These are phyloP conservation scores for Dothideomycetes sp. DNA, from an alignment of 2,329 filamentous ascomycete genomes.

Conservation along the genomic window DNA sequence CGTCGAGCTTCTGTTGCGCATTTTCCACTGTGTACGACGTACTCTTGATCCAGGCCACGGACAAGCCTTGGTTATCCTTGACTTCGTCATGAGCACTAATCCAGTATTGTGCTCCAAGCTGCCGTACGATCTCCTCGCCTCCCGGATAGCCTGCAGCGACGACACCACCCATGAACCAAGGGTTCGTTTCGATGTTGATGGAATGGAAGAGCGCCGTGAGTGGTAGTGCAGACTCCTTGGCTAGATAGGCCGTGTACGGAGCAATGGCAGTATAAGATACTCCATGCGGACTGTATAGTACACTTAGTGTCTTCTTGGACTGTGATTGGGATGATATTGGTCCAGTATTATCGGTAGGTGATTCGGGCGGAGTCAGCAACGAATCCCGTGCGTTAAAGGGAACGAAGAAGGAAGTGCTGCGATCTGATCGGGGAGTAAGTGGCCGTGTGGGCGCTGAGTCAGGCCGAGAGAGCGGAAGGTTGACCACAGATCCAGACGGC, in stretches of 20 bases:
- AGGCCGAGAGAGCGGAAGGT: constrained; percentile 16
- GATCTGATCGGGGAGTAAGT: neutral
- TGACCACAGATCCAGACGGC: constrained; percentile 22
- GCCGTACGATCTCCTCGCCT: constrained; percentile 45
- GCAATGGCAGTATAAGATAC: constrained; percentile 43
- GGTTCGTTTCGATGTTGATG: constrained; percentile 48
- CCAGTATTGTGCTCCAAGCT: constrained; percentile 46
- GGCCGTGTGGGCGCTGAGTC: constrained; percentile 4
- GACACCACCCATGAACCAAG: constrained; percentile 52
- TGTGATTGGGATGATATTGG: neutral
- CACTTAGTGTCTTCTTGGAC: constrained; percentile 39
- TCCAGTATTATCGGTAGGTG: constrained; percentile 10
- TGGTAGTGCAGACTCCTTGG: constrained; percentile 43
- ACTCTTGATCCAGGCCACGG: constrained; percentile 40
- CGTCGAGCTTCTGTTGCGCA: constrained; percentile 27
- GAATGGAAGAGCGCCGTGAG: constrained; percentile 55
- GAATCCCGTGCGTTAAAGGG: constrained; percentile 1
- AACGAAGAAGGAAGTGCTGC: neutral
- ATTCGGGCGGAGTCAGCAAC: constrained; percentile 1
- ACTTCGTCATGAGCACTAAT: constrained; percentile 51
- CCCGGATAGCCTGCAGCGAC: constrained; percentile 46
- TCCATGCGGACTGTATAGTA: constrained; percentile 57
- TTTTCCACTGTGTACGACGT: constrained; percentile 34
- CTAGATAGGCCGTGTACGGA: constrained; percentile 47
- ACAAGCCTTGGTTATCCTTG: constrained; percentile 44